A percentile compares a stretch with the other conserved stretches of the same genome.
Conservation (phyloP, 1,139 yeast species). For the Arxiozyma bovina region DNA sequence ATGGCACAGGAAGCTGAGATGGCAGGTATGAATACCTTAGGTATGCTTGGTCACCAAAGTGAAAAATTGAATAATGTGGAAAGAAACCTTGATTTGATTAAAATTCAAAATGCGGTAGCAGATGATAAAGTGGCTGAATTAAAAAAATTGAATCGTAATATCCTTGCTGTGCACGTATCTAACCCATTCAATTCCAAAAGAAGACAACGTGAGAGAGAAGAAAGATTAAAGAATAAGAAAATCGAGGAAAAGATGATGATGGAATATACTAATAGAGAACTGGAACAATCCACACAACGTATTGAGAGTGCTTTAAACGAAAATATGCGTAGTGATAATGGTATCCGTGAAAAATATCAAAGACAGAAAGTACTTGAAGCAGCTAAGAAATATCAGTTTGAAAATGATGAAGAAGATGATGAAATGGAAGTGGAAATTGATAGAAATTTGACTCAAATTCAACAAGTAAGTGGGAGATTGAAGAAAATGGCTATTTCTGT, state of each 20-base stretch:
- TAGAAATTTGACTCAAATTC: slow-evolving; percentile 43
- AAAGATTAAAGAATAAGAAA: slow-evolving; percentile 55
- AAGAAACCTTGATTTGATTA: slow-evolving; percentile 64
- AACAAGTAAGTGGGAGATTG: slow-evolving; percentile 41
- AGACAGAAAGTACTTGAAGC: slow-evolving; percentile 33
- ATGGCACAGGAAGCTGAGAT: slow-evolving; percentile 91
- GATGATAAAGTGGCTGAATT: slow-evolving; percentile 78
- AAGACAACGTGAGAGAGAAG: slow-evolving; percentile 68
- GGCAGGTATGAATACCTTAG: slow-evolving; percentile 80
- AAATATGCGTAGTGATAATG: slow-evolving; percentile 28
- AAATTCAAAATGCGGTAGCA: slow-evolving; percentile 74
- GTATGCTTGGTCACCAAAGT: slow-evolving; percentile 87
- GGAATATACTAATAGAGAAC: slow-evolving; percentile 38
- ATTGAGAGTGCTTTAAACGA: slow-evolving; percentile 35
- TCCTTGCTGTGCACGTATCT: slow-evolving; percentile 69
- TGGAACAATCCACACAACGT: slow-evolving; percentile 42
- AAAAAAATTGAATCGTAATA: slow-evolving; percentile 68
- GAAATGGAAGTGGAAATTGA: slow-evolving; percentile 53
- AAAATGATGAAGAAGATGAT: slow-evolving; percentile 53
- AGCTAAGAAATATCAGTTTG: slow-evolving; percentile 45
- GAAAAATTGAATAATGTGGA: slow-evolving; percentile 77
- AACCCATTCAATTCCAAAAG: slow-evolving; percentile 86
- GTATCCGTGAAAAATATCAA: slow-evolving; percentile 30
- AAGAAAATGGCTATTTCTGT: slow-evolving; percentile 44
- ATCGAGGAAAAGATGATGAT: slow-evolving; percentile 45